Evolutionary conservation across 305 asterid species (phyloP), one percentile per base, ranked within the genome.

Genomic region (Fraxinus ornus): DNA sequence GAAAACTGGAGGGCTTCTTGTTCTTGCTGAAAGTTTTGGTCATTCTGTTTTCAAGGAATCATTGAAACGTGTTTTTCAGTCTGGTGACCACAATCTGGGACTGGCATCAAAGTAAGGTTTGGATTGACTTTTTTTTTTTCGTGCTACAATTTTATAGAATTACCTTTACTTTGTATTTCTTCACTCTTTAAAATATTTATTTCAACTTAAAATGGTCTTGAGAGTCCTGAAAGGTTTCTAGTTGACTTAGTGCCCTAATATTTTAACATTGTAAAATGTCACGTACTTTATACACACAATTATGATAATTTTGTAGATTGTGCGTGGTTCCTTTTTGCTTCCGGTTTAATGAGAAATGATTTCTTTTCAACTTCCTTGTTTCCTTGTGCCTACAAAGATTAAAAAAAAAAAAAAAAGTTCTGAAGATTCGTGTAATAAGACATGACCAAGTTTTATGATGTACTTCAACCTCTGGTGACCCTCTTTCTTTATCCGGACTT

Each of bases 41-140:
- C 99, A 96, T 91, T 92, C 97, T 76, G 98, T 94, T 79, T 96
- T 94, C 87, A 96, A 92, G 93, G 98, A 94, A 78, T 94, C 99
- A 71, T 77, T 94, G 76, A 92, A 83, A 89, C 91, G 89, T 32
- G 91, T 96, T 74, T 96, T 96, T 77, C 97, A 88, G 87, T 90
- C 97, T 79, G 98, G 92, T 47, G 99, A 91, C 81, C 86, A 88
- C 85, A 97, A 92, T 89, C 95, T 94, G 80, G 96, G 94, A 77
- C 91, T 96, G 80, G 90, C 99, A 84, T 92, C 99, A 83, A 94
- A 91, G 99, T 94, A 94, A 91, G 96, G 77, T 80, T 86, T 89
- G 86, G 68, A 74, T 83, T 62, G 73, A 82, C 78, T 78, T 62
- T 41, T 49, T 74, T 74, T 26, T 35, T 75, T 10, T 78, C 47